Base-by-base conservation (phyloP, 768 basidiomycete genomes). In the Podaxis mareebaensis region DNA sequence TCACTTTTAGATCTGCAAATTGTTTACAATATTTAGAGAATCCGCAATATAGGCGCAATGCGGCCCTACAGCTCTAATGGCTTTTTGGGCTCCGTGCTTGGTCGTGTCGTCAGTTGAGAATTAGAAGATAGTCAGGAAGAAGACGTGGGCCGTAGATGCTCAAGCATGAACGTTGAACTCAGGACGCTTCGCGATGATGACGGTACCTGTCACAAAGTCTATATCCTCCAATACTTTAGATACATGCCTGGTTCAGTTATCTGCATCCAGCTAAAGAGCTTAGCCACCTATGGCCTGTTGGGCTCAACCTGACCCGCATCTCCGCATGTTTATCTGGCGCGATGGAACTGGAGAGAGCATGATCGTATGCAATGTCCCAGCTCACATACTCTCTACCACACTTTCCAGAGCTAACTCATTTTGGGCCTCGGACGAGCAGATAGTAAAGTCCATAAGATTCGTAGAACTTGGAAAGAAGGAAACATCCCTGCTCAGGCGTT, bases 301-400 rank as follows among this genome's bases (percentile, higher is more conserved):
- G 96, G 70, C 97, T 98, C 74, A 75, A 77, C 94, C 95, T 0
- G 97, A 97, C 0, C 90, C 96, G 0, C 88, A 92, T 71, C 81
- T 97, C 3, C 98, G 98, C 77, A 96, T 99, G 95, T 93, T 98
- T 53, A 81, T 98, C 40, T 96, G 96, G 1, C 96, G 96, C 6
- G 98, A 97, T 66, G 96, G 96, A 1, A 96, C 96, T 0, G 96
- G 96, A 1, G 98, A 98, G 75, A 92, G 90, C 63, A 90, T 91
- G 64, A 96, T 99, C 57, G 93, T 94, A 0, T 97, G 95, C 44
- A 84, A 85, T 67, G 85, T 78, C 78, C 83, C 0, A 69, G 69
- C 28, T 30, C 3, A 78, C 83, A 67, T 20, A 75, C 61, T 54
- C 48, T 33, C 36, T 63, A 12, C 38, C 26, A 54, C 10, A 38